Conservation (phyloP, 2,329 filamentous ascomycete genomes). For the Xylaria arbuscula region DNA sequence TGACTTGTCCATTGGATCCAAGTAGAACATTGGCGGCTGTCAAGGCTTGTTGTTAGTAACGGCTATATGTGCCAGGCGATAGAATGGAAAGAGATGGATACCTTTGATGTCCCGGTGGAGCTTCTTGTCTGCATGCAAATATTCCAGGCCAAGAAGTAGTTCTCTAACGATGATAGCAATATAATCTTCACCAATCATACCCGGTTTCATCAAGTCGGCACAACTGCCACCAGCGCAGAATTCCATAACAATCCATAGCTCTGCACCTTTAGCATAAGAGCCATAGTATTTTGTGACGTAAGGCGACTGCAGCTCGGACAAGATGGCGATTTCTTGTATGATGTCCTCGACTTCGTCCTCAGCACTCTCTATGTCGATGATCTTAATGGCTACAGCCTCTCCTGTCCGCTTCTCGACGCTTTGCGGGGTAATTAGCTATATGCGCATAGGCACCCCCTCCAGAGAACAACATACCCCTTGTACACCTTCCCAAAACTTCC, state of each 20-base stretch:
- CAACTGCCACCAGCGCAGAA: constrained; percentile 98
- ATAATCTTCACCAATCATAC: constrained; percentile 90
- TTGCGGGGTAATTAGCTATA: constrained; percentile 36
- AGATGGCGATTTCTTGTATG: constrained; percentile 97
- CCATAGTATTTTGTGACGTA: constrained; percentile 99
- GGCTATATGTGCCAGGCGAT: not conserved
- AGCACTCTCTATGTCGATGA: constrained; percentile 98
- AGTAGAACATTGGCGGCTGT: constrained; percentile 92
- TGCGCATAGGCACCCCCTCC: not conserved
- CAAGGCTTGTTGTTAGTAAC: constrained; percentile 38
- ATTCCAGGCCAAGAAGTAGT: constrained; percentile 88
- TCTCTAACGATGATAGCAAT: constrained; percentile 96
- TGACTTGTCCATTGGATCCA: constrained; percentile 91
- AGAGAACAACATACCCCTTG: constrained; percentile 76
- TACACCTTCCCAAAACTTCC: constrained; percentile 99
- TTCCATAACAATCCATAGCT: constrained; percentile 99
- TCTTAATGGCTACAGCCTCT: constrained; percentile 95
- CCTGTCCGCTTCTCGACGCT: constrained; percentile 94
- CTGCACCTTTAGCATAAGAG: constrained; percentile 93
- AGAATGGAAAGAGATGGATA: constrained; percentile 50
- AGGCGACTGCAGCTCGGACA: constrained; percentile 94
- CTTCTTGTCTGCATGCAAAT: constrained; percentile 95
- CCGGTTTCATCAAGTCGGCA: constrained; percentile 94
- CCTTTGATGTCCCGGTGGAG: constrained; percentile 96
- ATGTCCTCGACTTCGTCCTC: constrained; percentile 99